A percentile compares a stretch with the other conserved stretches of the same genome.
Conservation (phyloP, 306 rosid species). For the Gleditsia sinensis region DNA sequence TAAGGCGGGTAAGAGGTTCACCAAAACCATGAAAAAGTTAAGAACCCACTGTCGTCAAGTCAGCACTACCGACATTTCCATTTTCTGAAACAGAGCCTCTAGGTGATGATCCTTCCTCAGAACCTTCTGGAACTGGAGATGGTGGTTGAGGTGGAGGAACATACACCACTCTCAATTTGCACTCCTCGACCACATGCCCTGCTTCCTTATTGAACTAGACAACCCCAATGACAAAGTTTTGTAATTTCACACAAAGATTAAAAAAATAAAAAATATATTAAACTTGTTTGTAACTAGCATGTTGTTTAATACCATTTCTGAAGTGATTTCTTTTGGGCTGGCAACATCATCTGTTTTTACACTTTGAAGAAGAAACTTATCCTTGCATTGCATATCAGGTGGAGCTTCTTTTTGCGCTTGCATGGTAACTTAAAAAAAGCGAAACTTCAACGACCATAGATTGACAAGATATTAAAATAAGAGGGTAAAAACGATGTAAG, state of each 20-base stretch:
- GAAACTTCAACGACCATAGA: constrained; percentile 12
- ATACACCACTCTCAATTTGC: constrained; percentile 90
- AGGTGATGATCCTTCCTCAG: constrained; percentile 97
- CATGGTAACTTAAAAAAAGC: constrained; percentile 70
- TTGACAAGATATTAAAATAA: background rate
- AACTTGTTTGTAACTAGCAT: constrained; percentile 26
- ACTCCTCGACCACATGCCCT: constrained; percentile 90
- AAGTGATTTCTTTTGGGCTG: constrained; percentile 61
- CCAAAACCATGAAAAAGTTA: constrained; percentile 27
- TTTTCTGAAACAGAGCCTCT: constrained; percentile 87
- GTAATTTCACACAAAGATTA: constrained; percentile 27
- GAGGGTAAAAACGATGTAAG: background rate
- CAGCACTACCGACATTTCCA: constrained; percentile 61
- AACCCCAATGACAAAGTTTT: constrained; percentile 40
- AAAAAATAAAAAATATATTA: constrained; percentile 4
- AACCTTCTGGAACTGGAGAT: constrained; percentile 95
- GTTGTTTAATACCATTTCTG: constrained; percentile 72
- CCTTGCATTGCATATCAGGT: constrained; percentile 92
- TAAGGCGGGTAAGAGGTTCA: background rate
- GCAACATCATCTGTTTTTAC: constrained; percentile 64
- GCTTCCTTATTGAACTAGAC: constrained; percentile 87
- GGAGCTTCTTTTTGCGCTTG: constrained; percentile 96
- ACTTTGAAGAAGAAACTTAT: constrained; percentile 96
- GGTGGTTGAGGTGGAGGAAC: constrained; percentile 93
- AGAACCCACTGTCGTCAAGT: constrained; percentile 60